Evolutionary conservation across 2,329 filamentous ascomycete species (phyloP).

Genomic region (Fusarium subglutinans): DNA sequence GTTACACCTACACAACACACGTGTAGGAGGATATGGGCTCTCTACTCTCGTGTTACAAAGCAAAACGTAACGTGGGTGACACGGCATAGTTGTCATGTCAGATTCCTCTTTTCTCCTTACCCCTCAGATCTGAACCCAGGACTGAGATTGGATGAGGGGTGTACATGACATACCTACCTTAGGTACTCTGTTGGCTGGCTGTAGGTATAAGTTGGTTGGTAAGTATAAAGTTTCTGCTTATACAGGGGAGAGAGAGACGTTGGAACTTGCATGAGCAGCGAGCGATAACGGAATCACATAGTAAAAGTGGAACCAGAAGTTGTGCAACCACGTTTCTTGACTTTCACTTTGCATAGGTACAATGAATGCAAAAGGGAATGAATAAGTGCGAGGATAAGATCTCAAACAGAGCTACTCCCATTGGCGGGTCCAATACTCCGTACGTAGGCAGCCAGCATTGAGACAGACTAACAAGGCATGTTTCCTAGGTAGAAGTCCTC

Average conservation of each 20-base stretch:
- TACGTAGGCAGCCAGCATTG: background rate
- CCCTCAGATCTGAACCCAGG: background rate
- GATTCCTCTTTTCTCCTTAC: conserved; percentile 1
- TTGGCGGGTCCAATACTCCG: background rate
- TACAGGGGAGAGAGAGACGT: background rate
- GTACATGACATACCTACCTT: background rate
- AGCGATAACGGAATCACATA: background rate
- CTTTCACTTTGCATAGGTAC: background rate
- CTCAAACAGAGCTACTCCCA: background rate
- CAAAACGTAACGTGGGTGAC: background rate
- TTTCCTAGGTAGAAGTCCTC: background rate
- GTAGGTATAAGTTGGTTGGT: background rate
- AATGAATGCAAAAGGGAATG: background rate
- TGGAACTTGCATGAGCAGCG: background rate
- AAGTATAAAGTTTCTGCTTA: background rate
- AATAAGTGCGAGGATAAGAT: background rate
- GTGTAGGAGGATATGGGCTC: background rate
- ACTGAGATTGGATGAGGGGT: background rate
- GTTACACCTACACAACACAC: background rate
- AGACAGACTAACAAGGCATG: background rate
- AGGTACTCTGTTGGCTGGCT: background rate
- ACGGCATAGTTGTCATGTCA: background rate
- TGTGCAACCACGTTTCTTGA: background rate
- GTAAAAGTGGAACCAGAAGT: background rate
- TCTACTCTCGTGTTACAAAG: background rate